Evolutionary conservation across 179 eudicot genomes (phyloP).

Genomic region (Carnegiea gigantea): DNA sequence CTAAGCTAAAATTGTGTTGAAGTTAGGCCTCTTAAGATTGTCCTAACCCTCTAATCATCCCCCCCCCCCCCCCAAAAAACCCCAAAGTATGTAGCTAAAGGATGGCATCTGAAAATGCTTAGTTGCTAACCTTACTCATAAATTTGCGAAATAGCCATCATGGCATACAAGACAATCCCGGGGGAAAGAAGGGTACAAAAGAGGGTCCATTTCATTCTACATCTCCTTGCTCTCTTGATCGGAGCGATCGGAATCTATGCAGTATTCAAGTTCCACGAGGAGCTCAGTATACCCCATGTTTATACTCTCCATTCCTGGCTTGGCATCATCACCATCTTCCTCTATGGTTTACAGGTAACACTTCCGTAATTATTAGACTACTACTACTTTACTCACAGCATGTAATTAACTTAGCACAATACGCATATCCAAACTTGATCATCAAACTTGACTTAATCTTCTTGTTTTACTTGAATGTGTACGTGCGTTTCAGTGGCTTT

Average conservation of each 20-base stretch:
- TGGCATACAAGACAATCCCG: slow-evolving; percentile 52
- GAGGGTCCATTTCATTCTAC: slow-evolving; percentile 40
- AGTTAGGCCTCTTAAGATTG: too few species aligned
- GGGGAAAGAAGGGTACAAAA: slow-evolving; percentile 35
- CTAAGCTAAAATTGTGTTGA: too few species aligned
- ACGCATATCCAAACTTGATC: too few species aligned
- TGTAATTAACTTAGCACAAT: too few species aligned
- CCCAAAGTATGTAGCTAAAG: too few species aligned
- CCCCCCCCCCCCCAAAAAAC: too few species aligned
- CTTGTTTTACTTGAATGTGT: not conserved
- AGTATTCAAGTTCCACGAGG: slow-evolving; percentile 53
- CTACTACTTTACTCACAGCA: too few species aligned
- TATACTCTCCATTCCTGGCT: slow-evolving; percentile 66
- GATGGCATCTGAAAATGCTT: too few species aligned
- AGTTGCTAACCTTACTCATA: too few species aligned
- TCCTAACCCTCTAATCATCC: too few species aligned
- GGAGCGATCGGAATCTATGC: slow-evolving; percentile 54
- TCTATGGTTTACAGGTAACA: slow-evolving; percentile 55
- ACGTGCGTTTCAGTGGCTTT: slow-evolving; percentile 40
- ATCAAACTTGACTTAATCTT: not conserved
- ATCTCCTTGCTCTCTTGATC: slow-evolving; percentile 40
- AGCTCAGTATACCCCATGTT: slow-evolving; percentile 29
- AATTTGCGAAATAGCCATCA: slow-evolving; percentile 37
- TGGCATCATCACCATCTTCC: slow-evolving; percentile 48
- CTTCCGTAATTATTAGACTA: not conserved